Evolutionary conservation across 345 rosid genomes (phyloP).

Genomic region (Linum trigynum): DNA sequence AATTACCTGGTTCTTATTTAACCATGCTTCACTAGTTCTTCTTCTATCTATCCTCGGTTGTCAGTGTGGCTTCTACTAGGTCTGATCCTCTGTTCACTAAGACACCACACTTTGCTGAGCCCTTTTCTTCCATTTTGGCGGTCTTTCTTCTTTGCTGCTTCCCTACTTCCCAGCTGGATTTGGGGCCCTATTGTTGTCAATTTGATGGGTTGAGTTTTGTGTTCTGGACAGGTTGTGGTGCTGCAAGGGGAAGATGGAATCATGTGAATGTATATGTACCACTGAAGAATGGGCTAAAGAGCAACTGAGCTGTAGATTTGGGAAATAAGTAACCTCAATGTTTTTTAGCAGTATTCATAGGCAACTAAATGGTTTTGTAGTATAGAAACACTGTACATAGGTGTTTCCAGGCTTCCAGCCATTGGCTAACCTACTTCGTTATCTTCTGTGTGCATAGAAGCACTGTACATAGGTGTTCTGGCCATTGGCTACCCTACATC

Average conservation of each 20-base stretch:
- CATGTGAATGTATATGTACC: slow-evolving; percentile 7
- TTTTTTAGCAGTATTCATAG: slow-evolving; percentile 21
- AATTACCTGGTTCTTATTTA: no score
- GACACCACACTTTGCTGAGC: no score
- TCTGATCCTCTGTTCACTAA: no score
- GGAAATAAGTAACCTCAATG: neutral
- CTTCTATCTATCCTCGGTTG: no score
- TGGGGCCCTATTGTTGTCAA: slow-evolving; percentile 33
- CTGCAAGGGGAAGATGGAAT: neutral
- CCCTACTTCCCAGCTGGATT: neutral
- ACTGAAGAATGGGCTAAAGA: neutral
- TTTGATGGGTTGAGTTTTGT: slow-evolving; percentile 38
- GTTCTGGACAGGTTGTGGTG: neutral
- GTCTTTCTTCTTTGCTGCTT: slow-evolving; percentile 9
- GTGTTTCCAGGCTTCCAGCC: slow-evolving; percentile 36
- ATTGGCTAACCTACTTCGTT: slow-evolving; percentile 52
- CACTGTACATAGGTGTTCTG: slow-evolving; percentile 16
- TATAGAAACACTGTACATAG: slow-evolving; percentile 38
- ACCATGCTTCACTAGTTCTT: no score
- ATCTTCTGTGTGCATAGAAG: slow-evolving; percentile 56
- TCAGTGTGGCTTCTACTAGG: no score
- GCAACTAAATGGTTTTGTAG: no score
- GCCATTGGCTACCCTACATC: slow-evolving; percentile 9
- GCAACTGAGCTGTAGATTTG: neutral
- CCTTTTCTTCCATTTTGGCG: neutral